Percentiles rank a stretch among this genome's conserved stretches.
Conservation (phyloP, 345 rosid genomes). For the Eucalyptus guilfoylei region DNA sequence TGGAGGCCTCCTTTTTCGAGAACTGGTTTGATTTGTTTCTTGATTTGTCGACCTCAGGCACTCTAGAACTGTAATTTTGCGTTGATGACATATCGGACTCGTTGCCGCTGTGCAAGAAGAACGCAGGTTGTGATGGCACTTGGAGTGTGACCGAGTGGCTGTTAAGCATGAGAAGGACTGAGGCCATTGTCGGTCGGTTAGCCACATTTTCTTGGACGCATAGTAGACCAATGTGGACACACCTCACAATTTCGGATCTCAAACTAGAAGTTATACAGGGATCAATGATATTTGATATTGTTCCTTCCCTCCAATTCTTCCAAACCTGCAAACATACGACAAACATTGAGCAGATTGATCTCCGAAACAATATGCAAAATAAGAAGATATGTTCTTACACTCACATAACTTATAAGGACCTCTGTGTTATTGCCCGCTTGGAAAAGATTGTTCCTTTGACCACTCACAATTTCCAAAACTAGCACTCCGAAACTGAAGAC, state of each 20-base stretch:
- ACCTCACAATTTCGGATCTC: constrained; percentile 22
- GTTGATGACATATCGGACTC: not conserved
- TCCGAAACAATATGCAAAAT: not conserved
- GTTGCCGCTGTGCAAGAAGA: not conserved
- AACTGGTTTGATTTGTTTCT: not conserved
- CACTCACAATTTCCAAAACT: constrained; percentile 34
- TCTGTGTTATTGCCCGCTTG: not conserved
- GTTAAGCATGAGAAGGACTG: constrained; percentile 37
- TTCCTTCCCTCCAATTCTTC: constrained; percentile 43
- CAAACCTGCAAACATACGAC: constrained; percentile 26
- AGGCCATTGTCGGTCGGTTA: constrained; percentile 37
- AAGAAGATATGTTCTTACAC: not conserved
- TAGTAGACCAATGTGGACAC: constrained; percentile 45
- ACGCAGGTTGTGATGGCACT: constrained; percentile 32
- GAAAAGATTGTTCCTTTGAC: constrained; percentile 14
- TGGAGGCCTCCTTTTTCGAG: not conserved
- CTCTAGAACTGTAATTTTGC: not conserved
- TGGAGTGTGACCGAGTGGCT: constrained; percentile 25
- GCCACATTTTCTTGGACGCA: constrained; percentile 42
- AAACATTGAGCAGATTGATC: not conserved
- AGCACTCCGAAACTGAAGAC: constrained; percentile 47
- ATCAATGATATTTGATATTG: constrained; percentile 19
- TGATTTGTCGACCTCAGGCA: not conserved
- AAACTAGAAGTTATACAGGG: constrained; percentile 11
- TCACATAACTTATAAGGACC: constrained; percentile 23